Evolutionary conservation across 2,329 filamentous ascomycete genomes (phyloP), one percentile per base, ranked within the genome.

Genomic region (Dactylellina drechsleri): DNA sequence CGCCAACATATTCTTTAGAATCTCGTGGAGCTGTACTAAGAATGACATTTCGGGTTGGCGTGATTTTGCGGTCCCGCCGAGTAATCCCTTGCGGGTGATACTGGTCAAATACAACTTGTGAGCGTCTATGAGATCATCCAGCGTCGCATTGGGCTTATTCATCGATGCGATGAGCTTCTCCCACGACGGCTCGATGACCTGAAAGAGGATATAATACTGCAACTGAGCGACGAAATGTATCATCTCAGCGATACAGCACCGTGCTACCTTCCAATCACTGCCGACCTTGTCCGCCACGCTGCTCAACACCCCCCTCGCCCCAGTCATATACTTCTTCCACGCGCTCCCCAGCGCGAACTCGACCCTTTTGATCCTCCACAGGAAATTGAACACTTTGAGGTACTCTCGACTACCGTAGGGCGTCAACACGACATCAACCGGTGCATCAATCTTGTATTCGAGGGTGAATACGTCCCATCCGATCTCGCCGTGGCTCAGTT

Each of bases 391-490:
- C 8, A 99, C 92, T 81, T 98, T 98, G 79, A 99, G 89, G 81
- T 99, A 99, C 81, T 99, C 94, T 20, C 94, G 91, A 78, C 92
- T 94, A 53, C 93, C 93, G 88, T 93, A 97, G 49, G 96, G 92
- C 0, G 94, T 98, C 45, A 99, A 93, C 56, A 99, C 93, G 28
- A 99, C 95, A 81, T 99, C 95, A 23, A 97, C 92, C 0, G 95
- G 95, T 1, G 94, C 91, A 81, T 97, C 93, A 78, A 99, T 95
- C 82, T 98, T 97, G 84, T 99, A 99, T 81, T 99, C 96, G 7
- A 99, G 88, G 0, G 95, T 99, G 83, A 99, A 99, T 81, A 96
- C 97, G 81, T 99, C 95, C 95, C 95, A 99, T 58, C 95, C 95
- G 62, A 97, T 98, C 79, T 99, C 95, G 60, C 95, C 95, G 79